Conservation (phyloP, 2,329 filamentous ascomycete species). For the Pyrenophora seminiperda region DNA sequence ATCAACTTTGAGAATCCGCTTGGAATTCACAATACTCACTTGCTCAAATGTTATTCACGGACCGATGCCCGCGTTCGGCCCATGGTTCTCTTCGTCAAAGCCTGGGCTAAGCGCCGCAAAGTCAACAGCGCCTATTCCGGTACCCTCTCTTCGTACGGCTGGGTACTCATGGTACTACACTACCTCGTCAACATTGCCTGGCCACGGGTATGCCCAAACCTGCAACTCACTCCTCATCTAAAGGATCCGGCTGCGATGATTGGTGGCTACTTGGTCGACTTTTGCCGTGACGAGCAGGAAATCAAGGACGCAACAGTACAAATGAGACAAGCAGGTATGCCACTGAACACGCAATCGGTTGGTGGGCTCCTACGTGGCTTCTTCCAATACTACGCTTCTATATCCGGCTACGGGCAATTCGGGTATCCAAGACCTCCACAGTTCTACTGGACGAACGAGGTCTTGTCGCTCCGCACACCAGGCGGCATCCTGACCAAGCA, state of each 20-base stretch:
- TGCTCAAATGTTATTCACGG: slow-evolving; percentile 81
- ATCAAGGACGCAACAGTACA: slow-evolving; percentile 66
- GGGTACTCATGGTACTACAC: slow-evolving; percentile 89
- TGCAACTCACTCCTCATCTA: slow-evolving; percentile 63
- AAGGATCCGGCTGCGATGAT: slow-evolving; percentile 54
- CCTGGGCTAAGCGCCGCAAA: slow-evolving; percentile 83
- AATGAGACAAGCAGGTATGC: slow-evolving; percentile 64
- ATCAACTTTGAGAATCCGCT: slow-evolving; percentile 90
- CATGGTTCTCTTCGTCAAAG: slow-evolving; percentile 84
- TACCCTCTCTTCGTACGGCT: slow-evolving; percentile 87
- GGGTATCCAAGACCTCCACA: slow-evolving; percentile 51
- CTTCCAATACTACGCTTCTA: slow-evolving; percentile 82
- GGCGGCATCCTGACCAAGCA: slow-evolving; percentile 75
- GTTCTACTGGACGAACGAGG: slow-evolving; percentile 82
- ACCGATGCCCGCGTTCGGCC: slow-evolving; percentile 78
- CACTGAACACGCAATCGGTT: slow-evolving; percentile 70
- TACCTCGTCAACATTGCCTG: slow-evolving; percentile 82
- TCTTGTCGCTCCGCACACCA: slow-evolving; percentile 74
- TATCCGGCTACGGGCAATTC: slow-evolving; percentile 38
- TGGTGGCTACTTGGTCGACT: slow-evolving; percentile 72
- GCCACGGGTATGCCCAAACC: slow-evolving; percentile 83
- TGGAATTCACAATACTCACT: slow-evolving; percentile 79
- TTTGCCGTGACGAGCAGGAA: slow-evolving; percentile 75
- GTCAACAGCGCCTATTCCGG: slow-evolving; percentile 89
- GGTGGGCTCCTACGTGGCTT: slow-evolving; percentile 79